Evolutionary conservation across 768 basidiomycete genomes (phyloP), one percentile per base, ranked within the genome.

Genomic region (Phlegmacium glaucopus): DNA sequence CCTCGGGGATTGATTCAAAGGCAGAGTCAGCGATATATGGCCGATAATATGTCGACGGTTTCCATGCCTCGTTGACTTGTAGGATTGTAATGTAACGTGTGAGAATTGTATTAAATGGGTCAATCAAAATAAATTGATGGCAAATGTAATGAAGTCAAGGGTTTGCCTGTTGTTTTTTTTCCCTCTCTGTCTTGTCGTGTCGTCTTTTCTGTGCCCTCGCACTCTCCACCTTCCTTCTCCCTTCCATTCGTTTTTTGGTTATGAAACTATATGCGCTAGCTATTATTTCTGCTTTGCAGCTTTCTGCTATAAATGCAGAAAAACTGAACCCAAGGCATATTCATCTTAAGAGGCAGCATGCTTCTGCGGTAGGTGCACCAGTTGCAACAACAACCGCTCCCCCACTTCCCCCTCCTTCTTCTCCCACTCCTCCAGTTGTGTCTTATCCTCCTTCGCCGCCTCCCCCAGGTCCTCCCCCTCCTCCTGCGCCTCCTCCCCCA

Each of bases 191-290:
- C n/a, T n/a, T n/a, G n/a, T n/a, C n/a, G n/a, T n/a, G n/a, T 22
- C 22, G 22, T 22, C 22, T 22, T 22, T 22, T 22, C n/a, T 22
- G 22, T 22, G 22, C 22, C 22, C 3, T 22, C 22, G 22, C 22
- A 22, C 38, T 55, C 39, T 37, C 60, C 45, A 53, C 51, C 44
- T 53, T 53, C 50, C 47, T 51, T 44, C 47, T 47, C 36, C 57
- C 52, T 48, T 61, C 51, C 59, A 45, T 38, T 60, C 58, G 29
- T 59, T 61, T 49, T 26, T 56, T 52, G 49, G 57, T 58, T 52
- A 80, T 82, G 79, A 76, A 70, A 61, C 56, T 77, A 51, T 63
- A 64, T 52, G 53, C 68, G 52, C 54, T 78, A 37, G 58, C 71
- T 62, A 58, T 74, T 64, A 64, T 82, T 64, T 75, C 78, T 34